Evolutionary conservation across 176 grass and related monocot genomes (phyloP), one percentile per base, ranked within the genome.

Genomic region (Poa annua): DNA sequence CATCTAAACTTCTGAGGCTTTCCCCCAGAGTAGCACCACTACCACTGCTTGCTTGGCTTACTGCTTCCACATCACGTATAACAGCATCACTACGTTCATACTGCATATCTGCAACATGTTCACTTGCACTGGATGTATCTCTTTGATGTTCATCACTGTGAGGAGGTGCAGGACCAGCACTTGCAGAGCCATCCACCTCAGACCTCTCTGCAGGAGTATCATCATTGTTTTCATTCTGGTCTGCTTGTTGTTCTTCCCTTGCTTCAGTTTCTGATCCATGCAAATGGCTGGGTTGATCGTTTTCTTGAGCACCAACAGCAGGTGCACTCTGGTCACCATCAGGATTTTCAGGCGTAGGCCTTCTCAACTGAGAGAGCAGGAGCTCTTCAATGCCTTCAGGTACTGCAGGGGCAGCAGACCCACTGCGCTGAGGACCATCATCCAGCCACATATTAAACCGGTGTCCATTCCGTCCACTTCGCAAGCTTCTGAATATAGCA

Each of bases 401-500:
- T 69, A 99, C 89, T 25, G 87, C 80, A 76, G 81, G 89, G 38
- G 81, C 88, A 35, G 85, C 80, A 69, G 91, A 96, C 22, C 82
- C 89, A 83, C 71, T 84, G 54, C 86, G 97, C 68, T 92, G 97
- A 8, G 90, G 85, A 48, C 83, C 88, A 50, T 94, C 93, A 83
- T 99, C 93, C 47, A 96, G 79, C 97, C 97, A 99, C 89, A 99
- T 99, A 75, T 91, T 96, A 63, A 99, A 99, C 22, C 93, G 91
- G 78, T 99, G 93, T 17, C 97, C 97, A 81, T 89, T 94, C 50
- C 93, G 85, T 49, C 88, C 87, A 84, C 87, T 96, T 83, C 97
- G 86, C 76, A 99, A 80, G 66, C 89, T 92, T 29, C 97, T 86
- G 86, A 99, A 99, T 88, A 94, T 99, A 56, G 97, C 91, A 87